Conservation (phyloP, 768 basidiomycete genomes). For the Peribolospora baueri region DNA sequence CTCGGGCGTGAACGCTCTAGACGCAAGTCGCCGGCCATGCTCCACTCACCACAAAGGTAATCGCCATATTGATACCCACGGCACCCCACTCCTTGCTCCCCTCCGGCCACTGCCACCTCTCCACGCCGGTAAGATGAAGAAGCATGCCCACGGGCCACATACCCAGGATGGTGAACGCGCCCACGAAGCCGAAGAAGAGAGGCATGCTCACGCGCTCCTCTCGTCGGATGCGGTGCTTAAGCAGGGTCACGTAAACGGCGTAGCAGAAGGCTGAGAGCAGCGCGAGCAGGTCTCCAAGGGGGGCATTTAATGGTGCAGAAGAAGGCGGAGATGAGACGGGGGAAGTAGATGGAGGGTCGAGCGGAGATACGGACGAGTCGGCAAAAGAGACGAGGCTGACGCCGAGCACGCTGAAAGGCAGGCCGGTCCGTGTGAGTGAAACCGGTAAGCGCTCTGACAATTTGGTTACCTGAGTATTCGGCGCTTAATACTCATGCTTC, state of each 20-base stretch:
- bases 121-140: conserved; percentile 46
- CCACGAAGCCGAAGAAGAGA: conserved; percentile 82
- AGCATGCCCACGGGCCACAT: conserved; percentile 56
- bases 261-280: conserved; percentile 71
- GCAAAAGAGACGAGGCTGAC: conserved; percentile 73
- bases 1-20: background rate
- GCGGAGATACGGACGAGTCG: conserved; percentile 23
- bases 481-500: too few relatives aligned
- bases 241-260: conserved; percentile 60
- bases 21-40: too few relatives aligned
- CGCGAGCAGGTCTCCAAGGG: conserved; percentile 60
- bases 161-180: conserved; percentile 47
- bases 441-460: background rate
- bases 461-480: conserved; percentile 4
- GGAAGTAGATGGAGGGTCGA: conserved; percentile 1
- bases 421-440: background rate
- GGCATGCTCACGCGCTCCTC: conserved; percentile 69
- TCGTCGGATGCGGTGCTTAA: conserved; percentile 61
- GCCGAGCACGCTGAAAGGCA: conserved; percentile 39
- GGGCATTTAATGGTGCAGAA: conserved; percentile 17
- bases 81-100: conserved; percentile 28
- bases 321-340: conserved; percentile 6
- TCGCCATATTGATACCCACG: conserved; percentile 33
- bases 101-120: conserved; percentile 47
- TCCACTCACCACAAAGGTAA: conserved; percentile 8